Percentiles rank a stretch among this genome's conserved stretches.
phyloP scores from a whole-genome alignment of 805 yeast genomes.

The Candida tammaniensis region DNA sequence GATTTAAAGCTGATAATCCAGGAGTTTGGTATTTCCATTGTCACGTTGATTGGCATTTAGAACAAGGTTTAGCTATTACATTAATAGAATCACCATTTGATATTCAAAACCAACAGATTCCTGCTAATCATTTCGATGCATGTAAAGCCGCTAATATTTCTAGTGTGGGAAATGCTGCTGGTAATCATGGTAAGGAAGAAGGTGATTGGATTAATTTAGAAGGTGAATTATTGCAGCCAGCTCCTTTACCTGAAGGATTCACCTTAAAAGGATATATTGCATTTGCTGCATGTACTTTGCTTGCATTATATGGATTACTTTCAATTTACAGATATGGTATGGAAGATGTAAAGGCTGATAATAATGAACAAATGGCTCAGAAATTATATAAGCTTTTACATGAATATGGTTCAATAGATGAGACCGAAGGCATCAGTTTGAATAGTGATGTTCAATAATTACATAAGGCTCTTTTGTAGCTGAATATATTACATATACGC shows the following conservation, averaged over 20 bases:
- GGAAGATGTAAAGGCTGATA: conserved; percentile 55
- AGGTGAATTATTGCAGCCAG: conserved; percentile 60
- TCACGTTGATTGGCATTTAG: conserved; percentile 97
- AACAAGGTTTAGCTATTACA: conserved; percentile 84
- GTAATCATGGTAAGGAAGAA: conserved; percentile 44
- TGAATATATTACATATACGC: too few relatives aligned
- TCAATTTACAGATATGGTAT: conserved; percentile 64
- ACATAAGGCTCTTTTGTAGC: too few relatives aligned
- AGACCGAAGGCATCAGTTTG: conserved; percentile 13
- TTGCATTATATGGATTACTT: conserved; percentile 59
- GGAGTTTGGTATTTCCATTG: conserved; percentile 99
- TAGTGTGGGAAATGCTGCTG: conserved; percentile 69
- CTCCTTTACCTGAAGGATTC: conserved; percentile 68
- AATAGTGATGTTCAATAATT: conserved; percentile 4
- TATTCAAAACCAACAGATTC: conserved; percentile 47
- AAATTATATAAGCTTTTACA: conserved; percentile 31
- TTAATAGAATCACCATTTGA: conserved; percentile 81
- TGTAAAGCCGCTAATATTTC: conserved; percentile 50
- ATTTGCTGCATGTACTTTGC: conserved; percentile 47
- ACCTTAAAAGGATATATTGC: conserved; percentile 70
- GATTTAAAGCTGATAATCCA: conserved; percentile 92
- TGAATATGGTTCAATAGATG: conserved; percentile 20
- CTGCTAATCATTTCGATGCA: conserved; percentile 46
- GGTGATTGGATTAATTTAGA: conserved; percentile 50
- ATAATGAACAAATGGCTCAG: conserved; percentile 40